Evolutionary conservation across 306 rosid species (phyloP), one percentile per base, ranked within the genome.

Genomic region (Aeschynomene evenia): DNA sequence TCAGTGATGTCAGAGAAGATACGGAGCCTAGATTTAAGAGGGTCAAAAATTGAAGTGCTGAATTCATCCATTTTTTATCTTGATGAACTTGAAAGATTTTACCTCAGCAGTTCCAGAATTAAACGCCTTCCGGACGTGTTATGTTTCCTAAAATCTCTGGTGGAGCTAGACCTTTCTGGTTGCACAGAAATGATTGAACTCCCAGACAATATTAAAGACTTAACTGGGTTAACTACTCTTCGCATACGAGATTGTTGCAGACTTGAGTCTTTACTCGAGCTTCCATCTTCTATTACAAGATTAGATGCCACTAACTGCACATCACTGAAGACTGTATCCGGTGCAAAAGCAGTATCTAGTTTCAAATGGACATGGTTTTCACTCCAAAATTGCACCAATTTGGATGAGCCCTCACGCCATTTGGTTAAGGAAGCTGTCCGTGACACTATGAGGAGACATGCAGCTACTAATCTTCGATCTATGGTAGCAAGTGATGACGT

Each of bases 1-100:
- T 40, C 48, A n/a, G 0, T 40, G 15, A 12, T 16, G 6, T 40
- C 16, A 0, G 48, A 3, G 18, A 1, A 40, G 14, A 4, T 40
- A 5, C 12, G 0, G 4, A 0, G 0, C 1, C 13, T 11, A 16
- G 0, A 3, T 28, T 3, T 28, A 28, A 28, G 0, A 0, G 5
- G 5, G 6, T 3, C 31, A 28, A 4, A 3, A 3, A 28, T 28
- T 28, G 31, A 28, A 3, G 5, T 28, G 31, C 31, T 28, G 5
- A 4, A 2, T 6, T 0, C 31, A 28, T 28, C 31, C 5, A 28
- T 28, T 28, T n/a, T n/a, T n/a, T n/a, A n/a, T n/a, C n/a, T n/a
- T n/a, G n/a, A n/a, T n/a, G n/a, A n/a, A n/a, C n/a, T n/a, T n/a
- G n/a, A n/a, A n/a, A n/a, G n/a, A n/a, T n/a, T n/a, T n/a, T n/a